Base-by-base conservation (phyloP, 2,329 filamentous ascomycete species). In the Ophiostoma himal-ulmi region DNA sequence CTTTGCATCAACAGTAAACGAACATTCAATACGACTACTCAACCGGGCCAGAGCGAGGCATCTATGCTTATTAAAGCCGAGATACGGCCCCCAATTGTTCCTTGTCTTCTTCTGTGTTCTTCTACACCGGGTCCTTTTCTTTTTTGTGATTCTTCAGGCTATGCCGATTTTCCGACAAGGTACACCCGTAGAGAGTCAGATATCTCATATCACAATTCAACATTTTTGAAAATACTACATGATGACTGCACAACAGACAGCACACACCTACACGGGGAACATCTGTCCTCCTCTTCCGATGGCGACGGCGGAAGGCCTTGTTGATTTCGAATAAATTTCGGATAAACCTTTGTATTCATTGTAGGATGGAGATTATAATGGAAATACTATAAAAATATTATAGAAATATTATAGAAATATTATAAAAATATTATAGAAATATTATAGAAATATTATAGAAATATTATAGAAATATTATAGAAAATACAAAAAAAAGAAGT, bases 181-280 rank as follows among this genome's bases (percentile, higher is more conserved):
- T 30, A 30, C 30, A 30, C 30, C 30, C 30, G 30, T 30, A 2
- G 30, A 30, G 30, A 30, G 4, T 57, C 52, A 57, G 11, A 57
- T 57, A 20, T 48, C 44, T 57, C 22, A 57, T 57, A 26, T 26
- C 20, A 57, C n/a, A 22, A 57, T 22, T 57, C 52, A 22, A 3
- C 22, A 3, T 6, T 4, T 4, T 26, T 20, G 20, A 57, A 26
- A 57, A 57, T 57, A 14, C 22, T 22, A 57, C 52, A 57, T 26
- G n/a, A n/a, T n/a, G n/a, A 11, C 8, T 57, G 30, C 52, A 26
- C 10, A 26, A 57, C 52, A 26, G n/a, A 26, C n/a, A 26, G 10
- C 52, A 57, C 44, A 48, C 44, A 17, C 52, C n/a, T n/a, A 54
- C 11, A 57, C 52, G 52, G 52, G 52, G 52, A 57, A 57, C 52